Conservation (phyloP, 2,329 filamentous ascomycete species). For the Sclerotinia spermophila region DNA sequence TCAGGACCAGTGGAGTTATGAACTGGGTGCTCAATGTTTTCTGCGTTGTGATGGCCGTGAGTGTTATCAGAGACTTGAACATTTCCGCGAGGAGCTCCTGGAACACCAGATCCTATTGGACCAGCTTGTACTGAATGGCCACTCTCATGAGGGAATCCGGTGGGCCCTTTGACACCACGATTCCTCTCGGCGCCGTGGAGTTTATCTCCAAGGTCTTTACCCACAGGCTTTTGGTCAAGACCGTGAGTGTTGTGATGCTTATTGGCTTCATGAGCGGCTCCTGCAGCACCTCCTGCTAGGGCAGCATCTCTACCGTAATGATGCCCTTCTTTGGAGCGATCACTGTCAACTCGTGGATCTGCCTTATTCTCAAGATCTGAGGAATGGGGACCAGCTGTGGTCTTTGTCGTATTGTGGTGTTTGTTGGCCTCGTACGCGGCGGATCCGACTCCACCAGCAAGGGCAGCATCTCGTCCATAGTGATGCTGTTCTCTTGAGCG, state of each 20-base stretch:
- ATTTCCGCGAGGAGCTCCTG: constrained; percentile 13
- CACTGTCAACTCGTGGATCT: constrained; percentile 40
- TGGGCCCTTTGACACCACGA: constrained; percentile 19
- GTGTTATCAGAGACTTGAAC: constrained; percentile 5
- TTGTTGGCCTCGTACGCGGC: constrained; percentile 12
- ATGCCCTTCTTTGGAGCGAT: constrained; percentile 21
- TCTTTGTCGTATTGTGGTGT: constrained; percentile 18
- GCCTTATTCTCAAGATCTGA: constrained; percentile 41
- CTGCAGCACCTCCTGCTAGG: constrained; percentile 19
- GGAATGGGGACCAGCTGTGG: constrained; percentile 37
- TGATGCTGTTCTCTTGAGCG: constrained; percentile 27
- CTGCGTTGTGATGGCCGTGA: not conserved
- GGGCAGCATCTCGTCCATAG: constrained; percentile 22
- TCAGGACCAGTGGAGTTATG: constrained; percentile 12
- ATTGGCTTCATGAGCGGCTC: constrained; percentile 21
- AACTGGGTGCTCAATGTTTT: not conserved
- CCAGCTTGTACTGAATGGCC: not conserved
- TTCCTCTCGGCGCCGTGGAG: constrained; percentile 26
- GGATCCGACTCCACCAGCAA: constrained; percentile 20
- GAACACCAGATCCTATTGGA: constrained; percentile 8
- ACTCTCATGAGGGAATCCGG: constrained; percentile 15
- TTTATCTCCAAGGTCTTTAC: constrained; percentile 20
- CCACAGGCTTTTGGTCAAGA: constrained; percentile 7
- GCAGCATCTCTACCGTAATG: constrained; percentile 25
- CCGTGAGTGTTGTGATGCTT: constrained; percentile 25